Percentiles rank a stretch among this genome's conserved stretches.
Conservation (phyloP, 352 stramenopile genomes). For the Globisporangium radiosum region DNA sequence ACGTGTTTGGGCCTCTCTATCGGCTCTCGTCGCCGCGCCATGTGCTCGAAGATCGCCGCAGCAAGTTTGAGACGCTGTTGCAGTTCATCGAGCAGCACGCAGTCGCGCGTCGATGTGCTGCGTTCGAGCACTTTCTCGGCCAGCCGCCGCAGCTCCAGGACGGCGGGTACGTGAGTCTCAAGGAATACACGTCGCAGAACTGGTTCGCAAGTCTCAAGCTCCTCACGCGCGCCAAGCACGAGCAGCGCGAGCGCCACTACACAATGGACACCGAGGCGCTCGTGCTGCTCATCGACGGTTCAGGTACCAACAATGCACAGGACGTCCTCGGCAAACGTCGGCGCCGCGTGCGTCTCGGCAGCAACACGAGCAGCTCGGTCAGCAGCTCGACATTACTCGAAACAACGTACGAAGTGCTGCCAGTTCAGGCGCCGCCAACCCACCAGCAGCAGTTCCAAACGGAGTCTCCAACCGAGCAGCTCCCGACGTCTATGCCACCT, state of each 20-base stretch:
- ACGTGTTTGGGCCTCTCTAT: constrained; percentile 41
- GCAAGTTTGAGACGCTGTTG: constrained; percentile 46
- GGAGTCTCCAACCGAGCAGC: too few species aligned
- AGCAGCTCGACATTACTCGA: too few species aligned
- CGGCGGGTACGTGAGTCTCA: constrained; percentile 69
- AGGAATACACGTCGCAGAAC: constrained; percentile 60
- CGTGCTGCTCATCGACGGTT: constrained; percentile 5
- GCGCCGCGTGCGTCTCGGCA: not conserved
- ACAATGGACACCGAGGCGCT: constrained; percentile 18
- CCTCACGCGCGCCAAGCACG: constrained; percentile 27
- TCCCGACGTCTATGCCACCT: too few species aligned
- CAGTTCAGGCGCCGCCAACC: too few species aligned
- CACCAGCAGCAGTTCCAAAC: too few species aligned
- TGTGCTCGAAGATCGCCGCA: constrained; percentile 45
- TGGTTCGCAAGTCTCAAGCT: constrained; percentile 57
- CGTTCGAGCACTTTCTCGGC: constrained; percentile 50
- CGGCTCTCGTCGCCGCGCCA: constrained; percentile 31
- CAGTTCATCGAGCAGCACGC: constrained; percentile 55
- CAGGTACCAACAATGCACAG: not conserved
- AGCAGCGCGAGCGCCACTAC: constrained; percentile 21
- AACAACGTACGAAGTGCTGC: too few species aligned
- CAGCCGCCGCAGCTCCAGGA: constrained; percentile 44
- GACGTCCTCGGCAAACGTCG: constrained; percentile 9
- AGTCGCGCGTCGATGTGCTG: constrained; percentile 22
- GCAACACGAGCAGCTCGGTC: too few species aligned